phyloP scores from a whole-genome alignment of 1,284 basidiomycete genomes.

The Boletus calvinii region DNA sequence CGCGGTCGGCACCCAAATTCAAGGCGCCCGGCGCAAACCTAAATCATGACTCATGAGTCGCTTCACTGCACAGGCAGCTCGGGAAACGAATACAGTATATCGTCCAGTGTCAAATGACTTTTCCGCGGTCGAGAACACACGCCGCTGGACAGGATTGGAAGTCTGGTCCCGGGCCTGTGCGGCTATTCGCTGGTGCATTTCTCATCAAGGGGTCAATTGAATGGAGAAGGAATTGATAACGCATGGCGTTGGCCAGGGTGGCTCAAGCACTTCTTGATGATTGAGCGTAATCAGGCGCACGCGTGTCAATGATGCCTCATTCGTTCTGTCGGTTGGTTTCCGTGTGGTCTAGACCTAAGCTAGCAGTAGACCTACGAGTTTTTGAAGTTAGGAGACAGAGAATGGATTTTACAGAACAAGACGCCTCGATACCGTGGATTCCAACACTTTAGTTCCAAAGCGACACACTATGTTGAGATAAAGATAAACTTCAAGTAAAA shows the following conservation, averaged over 20 bases:
- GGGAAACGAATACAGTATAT: background rate
- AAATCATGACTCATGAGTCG: background rate
- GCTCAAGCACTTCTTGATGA: background rate
- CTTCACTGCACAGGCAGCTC: background rate
- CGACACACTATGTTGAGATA: constrained; percentile 2
- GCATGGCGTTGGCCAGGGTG: background rate
- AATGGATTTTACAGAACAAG: background rate
- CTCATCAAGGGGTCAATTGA: background rate
- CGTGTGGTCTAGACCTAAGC: background rate
- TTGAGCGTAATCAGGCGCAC: background rate
- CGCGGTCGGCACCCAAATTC: background rate
- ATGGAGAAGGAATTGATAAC: background rate
- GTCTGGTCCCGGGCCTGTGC: background rate
- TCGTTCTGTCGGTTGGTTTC: background rate
- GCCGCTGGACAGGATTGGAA: background rate
- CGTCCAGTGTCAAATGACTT: background rate
- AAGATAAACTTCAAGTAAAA: background rate
- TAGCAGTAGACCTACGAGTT: background rate
- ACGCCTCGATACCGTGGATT: background rate
- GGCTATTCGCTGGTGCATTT: no score
- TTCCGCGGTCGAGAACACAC: background rate
- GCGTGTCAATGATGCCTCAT: background rate
- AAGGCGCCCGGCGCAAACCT: background rate
- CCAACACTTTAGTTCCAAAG: background rate
- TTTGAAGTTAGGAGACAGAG: background rate